Percentiles rank a stretch among this genome's conserved stretches.
These are phyloP conservation scores for Wickerhamomyces tratensis DNA, from an alignment of 805 yeast genomes.

Conservation along the genomic window DNA sequence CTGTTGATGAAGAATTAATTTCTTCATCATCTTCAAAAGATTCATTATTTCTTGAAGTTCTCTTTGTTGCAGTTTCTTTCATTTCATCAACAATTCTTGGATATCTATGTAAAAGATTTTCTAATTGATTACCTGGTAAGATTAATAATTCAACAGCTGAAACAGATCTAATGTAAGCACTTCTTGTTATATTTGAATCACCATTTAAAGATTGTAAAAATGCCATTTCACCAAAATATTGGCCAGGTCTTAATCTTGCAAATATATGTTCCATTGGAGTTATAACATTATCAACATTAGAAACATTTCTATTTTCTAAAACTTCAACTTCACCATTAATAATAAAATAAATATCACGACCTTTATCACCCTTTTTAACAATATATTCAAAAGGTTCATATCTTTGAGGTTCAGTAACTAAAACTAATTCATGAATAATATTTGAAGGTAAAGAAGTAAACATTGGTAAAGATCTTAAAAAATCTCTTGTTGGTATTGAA, in stretches of 20 bases:
- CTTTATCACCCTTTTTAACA: constrained; percentile 47
- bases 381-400: constrained; percentile 50
- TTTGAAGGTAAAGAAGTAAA: constrained; percentile 48
- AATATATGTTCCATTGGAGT: constrained; percentile 29
- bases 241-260: constrained; percentile 53
- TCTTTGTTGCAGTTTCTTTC: constrained; percentile 46
- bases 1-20: not conserved
- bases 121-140: constrained; percentile 44
- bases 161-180: constrained; percentile 58
- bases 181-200: constrained; percentile 24
- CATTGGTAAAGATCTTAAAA: constrained; percentile 47
- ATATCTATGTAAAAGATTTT: constrained; percentile 43
- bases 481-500: constrained; percentile 46
- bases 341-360: constrained; percentile 58
- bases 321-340: constrained; percentile 68
- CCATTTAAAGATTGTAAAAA: constrained; percentile 38
- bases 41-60: constrained; percentile 26
- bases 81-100: constrained; percentile 53
- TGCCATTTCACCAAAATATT: constrained; percentile 73
- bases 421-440: constrained; percentile 54
- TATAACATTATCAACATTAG: constrained; percentile 9
- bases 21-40: constrained; percentile 3
- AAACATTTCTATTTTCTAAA: constrained; percentile 26
- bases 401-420: constrained; percentile 47
- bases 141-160: constrained; percentile 51